Evolutionary conservation across 106 monocot genomes (phyloP).

Genomic region (Amphibolis antarctica): DNA sequence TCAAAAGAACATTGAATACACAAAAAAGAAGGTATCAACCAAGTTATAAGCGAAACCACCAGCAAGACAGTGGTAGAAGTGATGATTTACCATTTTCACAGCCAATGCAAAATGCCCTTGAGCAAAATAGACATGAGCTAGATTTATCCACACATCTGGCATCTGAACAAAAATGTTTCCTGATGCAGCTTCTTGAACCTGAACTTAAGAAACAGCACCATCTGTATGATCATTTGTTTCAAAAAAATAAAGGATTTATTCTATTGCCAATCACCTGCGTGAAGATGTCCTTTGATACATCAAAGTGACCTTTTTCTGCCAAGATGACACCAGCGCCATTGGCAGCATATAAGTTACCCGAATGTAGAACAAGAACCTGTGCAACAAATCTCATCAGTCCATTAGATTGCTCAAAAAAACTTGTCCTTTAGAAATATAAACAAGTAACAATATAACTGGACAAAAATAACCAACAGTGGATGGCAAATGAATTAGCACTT

Average conservation of each 20-base stretch:
- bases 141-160: slow-evolving; percentile 97
- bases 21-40: too few species aligned
- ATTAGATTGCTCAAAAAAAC: not conserved
- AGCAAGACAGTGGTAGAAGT: not conserved
- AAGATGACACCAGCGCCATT: slow-evolving; percentile 92
- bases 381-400: not conserved
- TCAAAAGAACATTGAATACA: not conserved
- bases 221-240: not conserved
- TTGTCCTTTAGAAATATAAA: not conserved
- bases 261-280: slow-evolving; percentile 40
- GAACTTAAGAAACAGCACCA: not conserved
- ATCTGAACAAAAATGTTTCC: slow-evolving; percentile 93
- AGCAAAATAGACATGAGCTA: slow-evolving; percentile 98
- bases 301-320: slow-evolving; percentile 93
- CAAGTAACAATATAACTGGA: too few species aligned
- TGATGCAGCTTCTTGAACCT: slow-evolving; percentile 99
- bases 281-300: slow-evolving; percentile 93
- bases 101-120: slow-evolving; percentile 94
- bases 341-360: slow-evolving; percentile 85
- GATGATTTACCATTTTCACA: slow-evolving; percentile 64
- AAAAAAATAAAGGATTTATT: not conserved
- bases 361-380: slow-evolving; percentile 62
- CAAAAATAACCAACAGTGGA: too few species aligned
- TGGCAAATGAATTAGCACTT: too few species aligned
- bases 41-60: not conserved